Evolutionary conservation across 495 filamentous ascomycete genomes (phyloP).

Genomic region (Aspergillus mulundensis): DNA sequence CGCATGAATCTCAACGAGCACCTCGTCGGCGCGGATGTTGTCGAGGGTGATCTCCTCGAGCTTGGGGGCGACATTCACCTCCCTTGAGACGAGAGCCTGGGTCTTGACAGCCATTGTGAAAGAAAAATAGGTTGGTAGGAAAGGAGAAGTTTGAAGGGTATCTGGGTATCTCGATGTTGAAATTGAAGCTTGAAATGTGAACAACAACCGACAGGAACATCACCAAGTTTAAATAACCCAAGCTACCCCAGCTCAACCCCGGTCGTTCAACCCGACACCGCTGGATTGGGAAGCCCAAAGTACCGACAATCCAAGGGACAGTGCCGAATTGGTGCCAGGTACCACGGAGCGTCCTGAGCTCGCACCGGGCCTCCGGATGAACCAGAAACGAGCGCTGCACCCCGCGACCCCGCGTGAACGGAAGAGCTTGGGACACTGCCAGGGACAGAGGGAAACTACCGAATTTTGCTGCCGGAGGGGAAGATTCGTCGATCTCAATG

Average conservation of each 20-base stretch:
- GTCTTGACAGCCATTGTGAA: background rate
- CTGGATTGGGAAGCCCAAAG: background rate
- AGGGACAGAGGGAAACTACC: background rate
- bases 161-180: background rate
- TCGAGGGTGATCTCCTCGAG: constrained; percentile 9
- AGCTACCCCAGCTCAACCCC: background rate
- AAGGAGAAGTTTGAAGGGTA: background rate
- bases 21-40: constrained; percentile 21
- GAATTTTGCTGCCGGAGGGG: background rate
- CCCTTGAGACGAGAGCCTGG: background rate
- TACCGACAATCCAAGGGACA: background rate
- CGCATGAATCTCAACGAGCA: constrained; percentile 34
- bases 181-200: background rate
- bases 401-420: background rate
- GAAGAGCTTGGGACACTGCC: background rate
- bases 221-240: background rate
- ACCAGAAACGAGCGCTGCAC: background rate
- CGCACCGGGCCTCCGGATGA: background rate
- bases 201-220: background rate
- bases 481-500: background rate
- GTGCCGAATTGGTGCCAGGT: background rate
- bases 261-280: background rate
- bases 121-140: background rate
- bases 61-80: constrained; percentile 2
- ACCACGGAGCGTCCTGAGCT: background rate